These are phyloP conservation scores for Populus davidiana DNA, from an alignment of 345 rosid species.

Conservation along the genomic window DNA sequence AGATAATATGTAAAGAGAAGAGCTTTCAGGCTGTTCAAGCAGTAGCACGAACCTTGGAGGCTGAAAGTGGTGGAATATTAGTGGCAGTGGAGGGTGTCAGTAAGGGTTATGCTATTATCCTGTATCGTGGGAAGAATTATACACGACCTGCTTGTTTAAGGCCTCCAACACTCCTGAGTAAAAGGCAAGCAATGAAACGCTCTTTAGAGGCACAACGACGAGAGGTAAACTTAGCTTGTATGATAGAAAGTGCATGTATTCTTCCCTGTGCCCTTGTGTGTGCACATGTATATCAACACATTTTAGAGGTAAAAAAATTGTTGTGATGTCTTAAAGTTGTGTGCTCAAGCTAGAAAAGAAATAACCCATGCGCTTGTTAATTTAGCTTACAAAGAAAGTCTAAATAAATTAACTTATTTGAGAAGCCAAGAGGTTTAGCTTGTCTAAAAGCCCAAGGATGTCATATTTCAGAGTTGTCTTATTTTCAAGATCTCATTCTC, in stretches of 20 bases:
- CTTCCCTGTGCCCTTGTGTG: background rate
- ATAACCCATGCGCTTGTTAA: too few species aligned
- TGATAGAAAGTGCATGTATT: background rate
- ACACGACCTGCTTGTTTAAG: constrained; percentile 66
- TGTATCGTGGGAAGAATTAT: constrained; percentile 95
- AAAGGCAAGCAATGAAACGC: constrained; percentile 75
- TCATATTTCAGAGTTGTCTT: too few species aligned
- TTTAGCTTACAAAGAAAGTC: too few species aligned
- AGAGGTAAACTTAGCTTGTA: constrained; percentile 45
- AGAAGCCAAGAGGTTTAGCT: too few species aligned
- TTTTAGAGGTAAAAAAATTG: background rate
- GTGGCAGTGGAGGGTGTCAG: constrained; percentile 78
- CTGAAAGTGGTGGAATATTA: constrained; percentile 90
- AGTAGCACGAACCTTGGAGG: constrained; percentile 68
- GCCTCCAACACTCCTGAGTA: constrained; percentile 74
- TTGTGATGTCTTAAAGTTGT: too few species aligned
- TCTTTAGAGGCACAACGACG: constrained; percentile 80
- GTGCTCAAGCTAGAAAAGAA: too few species aligned
- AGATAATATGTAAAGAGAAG: constrained; percentile 62
- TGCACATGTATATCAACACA: background rate
- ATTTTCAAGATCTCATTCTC: too few species aligned
- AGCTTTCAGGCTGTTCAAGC: constrained; percentile 53
- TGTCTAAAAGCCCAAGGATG: too few species aligned
- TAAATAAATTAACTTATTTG: too few species aligned
- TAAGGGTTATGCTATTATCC: constrained; percentile 79